Evolutionary conservation across 2,329 filamentous ascomycete genomes (phyloP).

Genomic region (Hypoxylon sp.): DNA sequence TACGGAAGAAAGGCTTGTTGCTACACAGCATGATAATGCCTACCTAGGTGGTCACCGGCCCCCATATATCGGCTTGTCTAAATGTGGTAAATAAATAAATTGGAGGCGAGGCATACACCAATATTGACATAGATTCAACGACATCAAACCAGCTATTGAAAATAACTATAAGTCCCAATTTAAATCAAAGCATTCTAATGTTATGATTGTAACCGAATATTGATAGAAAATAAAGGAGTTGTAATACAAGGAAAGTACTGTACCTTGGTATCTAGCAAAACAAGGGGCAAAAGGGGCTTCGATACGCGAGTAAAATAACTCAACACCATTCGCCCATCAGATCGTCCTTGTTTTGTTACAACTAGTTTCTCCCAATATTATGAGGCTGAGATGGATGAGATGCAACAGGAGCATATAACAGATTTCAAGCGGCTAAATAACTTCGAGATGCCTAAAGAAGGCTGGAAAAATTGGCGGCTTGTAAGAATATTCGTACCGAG

Average conservation of each 20-base stretch:
- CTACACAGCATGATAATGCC: neutral
- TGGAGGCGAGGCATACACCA: neutral
- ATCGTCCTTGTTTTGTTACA: neutral
- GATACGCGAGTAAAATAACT: neutral
- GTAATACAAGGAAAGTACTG: neutral
- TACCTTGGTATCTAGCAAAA: neutral
- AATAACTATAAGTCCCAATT: neutral
- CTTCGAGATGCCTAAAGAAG: neutral
- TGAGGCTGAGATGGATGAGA: neutral
- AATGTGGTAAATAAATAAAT: neutral
- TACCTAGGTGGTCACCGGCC: neutral
- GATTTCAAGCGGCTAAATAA: neutral
- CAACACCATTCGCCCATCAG: neutral
- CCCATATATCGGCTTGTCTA: neutral
- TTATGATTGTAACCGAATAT: neutral
- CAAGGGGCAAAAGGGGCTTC: neutral
- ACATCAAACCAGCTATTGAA: too few species aligned
- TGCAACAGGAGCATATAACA: neutral
- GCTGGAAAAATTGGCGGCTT: neutral
- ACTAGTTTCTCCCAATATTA: neutral
- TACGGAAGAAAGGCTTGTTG: too few species aligned
- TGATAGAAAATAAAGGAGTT: neutral
- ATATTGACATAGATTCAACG: neutral
- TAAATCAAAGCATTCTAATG: neutral
- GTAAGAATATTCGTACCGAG: neutral